A percentile compares a stretch with the other conserved stretches of the same genome.
These are phyloP conservation scores for Hysterium pulicare DNA, from an alignment of 2,329 filamentous ascomycete species.

Conservation along the genomic window DNA sequence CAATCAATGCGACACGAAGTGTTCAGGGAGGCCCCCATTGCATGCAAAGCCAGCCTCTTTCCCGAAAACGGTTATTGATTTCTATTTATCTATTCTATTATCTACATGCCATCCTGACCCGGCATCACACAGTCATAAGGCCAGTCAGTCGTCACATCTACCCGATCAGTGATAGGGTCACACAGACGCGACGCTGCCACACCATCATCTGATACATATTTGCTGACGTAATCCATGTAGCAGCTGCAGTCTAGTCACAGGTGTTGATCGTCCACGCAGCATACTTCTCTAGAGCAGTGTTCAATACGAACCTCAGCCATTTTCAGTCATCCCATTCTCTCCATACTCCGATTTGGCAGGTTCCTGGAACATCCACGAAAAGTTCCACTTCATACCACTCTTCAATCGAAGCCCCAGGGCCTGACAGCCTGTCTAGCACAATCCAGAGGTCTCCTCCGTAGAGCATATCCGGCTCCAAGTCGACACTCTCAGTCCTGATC, in stretches of 20 bases:
- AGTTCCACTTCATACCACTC: constrained; percentile 53
- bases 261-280: too few species aligned
- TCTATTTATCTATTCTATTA: too few species aligned
- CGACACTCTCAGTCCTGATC: constrained; percentile 68
- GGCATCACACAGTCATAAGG: too few species aligned
- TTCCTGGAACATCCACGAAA: constrained; percentile 44
- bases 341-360: constrained; percentile 45
- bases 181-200: too few species aligned
- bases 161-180: too few species aligned
- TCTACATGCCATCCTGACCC: too few species aligned
- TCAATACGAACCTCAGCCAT: neutral
- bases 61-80: neutral
- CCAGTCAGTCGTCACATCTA: too few species aligned
- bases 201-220: too few species aligned
- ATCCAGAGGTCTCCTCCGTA: constrained; percentile 65
- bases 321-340: constrained; percentile 40
- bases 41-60: neutral
- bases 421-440: constrained; percentile 76
- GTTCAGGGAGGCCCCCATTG: neutral
- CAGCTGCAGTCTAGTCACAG: too few species aligned
- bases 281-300: too few species aligned
- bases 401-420: constrained; percentile 43
- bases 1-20: constrained; percentile 4
- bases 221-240: too few species aligned
- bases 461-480: constrained; percentile 64